These are phyloP conservation scores for Cyberlindnera samutprakarnensis DNA, from an alignment of 805 yeast genomes.

Conservation along the genomic window DNA sequence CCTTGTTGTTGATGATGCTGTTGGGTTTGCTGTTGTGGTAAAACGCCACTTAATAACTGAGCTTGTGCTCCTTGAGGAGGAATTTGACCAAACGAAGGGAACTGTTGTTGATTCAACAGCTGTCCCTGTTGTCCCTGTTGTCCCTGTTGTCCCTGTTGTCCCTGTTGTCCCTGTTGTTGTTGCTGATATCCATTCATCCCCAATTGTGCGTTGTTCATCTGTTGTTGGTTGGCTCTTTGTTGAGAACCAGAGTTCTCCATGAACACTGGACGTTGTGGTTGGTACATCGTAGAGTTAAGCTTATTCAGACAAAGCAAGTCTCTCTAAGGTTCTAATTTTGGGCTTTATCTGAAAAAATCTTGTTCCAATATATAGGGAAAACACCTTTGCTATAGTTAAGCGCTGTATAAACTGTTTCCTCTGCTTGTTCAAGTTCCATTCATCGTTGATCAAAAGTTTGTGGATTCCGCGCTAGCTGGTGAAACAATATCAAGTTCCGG, in stretches of 20 bases:
- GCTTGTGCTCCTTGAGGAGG: slow-evolving; percentile 10
- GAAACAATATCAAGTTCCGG: too few relatives aligned
- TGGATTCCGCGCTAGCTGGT: too few relatives aligned
- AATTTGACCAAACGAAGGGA: slow-evolving; percentile 12
- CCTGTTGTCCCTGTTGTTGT: slow-evolving; percentile 5
- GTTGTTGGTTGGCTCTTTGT: slow-evolving; percentile 5
- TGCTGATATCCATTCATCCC: slow-evolving; percentile 6
- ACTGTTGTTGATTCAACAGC: slow-evolving; percentile 10
- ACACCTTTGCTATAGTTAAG: too few relatives aligned
- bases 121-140: slow-evolving; percentile 7
- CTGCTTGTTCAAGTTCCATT: too few relatives aligned
- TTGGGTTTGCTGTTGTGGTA: slow-evolving; percentile 14
- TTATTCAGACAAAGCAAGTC: too few relatives aligned
- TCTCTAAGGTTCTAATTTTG: not conserved
- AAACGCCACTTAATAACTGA: slow-evolving; percentile 1
- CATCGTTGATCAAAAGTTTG: too few relatives aligned
- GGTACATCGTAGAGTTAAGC: not conserved
- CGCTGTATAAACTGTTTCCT: too few relatives aligned
- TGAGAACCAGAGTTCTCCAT: too few relatives aligned
- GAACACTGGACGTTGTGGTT: slow-evolving; percentile 15
- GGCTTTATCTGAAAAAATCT: not conserved
- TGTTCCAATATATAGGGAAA: too few relatives aligned
- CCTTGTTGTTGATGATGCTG: slow-evolving; percentile 1
- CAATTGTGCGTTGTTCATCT: slow-evolving; percentile 7
- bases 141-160: slow-evolving; percentile 5